Evolutionary conservation across 2,329 filamentous ascomycete genomes (phyloP), one percentile per base, ranked within the genome.

Genomic region (Cercospora zeae-maydis): DNA sequence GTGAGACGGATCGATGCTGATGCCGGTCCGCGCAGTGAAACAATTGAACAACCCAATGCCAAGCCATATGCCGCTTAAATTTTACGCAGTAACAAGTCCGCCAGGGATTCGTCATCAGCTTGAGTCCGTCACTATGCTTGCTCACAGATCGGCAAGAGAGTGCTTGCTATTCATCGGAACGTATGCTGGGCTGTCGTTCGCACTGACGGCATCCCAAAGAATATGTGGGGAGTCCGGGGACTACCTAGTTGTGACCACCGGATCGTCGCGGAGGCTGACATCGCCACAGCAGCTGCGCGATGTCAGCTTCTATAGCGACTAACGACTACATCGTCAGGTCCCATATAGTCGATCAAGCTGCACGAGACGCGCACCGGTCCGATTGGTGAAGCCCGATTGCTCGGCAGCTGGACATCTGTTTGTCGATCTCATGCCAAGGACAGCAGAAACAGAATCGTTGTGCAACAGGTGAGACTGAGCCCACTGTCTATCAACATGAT

Each of bases 181-280:
- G n/a, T 10, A n/a, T 47, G 24, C n/a, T 58, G 24, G 37, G 37
- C 9, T 58, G 30, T 31, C 16, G 31, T 59, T 51, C 42, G 49
- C 45, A 33, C 27, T 31, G 10, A 8, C 49, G 27, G 49, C 19
- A 31, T 33, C 49, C 49, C 49, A 27, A 39, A 49, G 24, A 58
- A 42, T 30, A 58, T 42, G 54, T 45, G 54, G 37, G 21, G 19
- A 21, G 10, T 30, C 21, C 34, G 54, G 42, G 54, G 36, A n/a
- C 30, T n/a, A n/a, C n/a, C n/a, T 13, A 33, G 30, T 31, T 49
- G 56, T 21, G 31, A 33, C 10, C 37, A 14, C 37, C 56, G 56
- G 56, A 58, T 58, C 14, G n/a, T 47, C 56, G 56, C 56, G 56
- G 56, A 58, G 16, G 37, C 56, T 58, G 56, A 58, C 56, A 33